Base-by-base conservation (phyloP, 345 rosid species). In the Syzygium aromaticum region DNA sequence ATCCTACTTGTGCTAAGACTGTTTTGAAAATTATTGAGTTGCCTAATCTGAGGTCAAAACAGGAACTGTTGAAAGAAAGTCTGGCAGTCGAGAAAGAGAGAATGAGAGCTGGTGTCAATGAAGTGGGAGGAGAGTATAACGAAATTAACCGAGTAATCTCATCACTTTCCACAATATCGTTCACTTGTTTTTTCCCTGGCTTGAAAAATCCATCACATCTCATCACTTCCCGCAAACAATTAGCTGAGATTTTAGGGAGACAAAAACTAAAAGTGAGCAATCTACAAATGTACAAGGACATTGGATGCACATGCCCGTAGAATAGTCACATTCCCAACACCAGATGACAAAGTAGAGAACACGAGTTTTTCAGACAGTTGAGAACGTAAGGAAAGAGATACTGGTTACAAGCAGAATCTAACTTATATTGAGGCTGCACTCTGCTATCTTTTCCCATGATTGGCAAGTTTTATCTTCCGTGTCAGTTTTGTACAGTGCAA, bases 391-490 rank as follows among this genome's bases (percentile, higher is more conserved):
- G 46, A 77, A 14, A 28, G 51, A 40, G 0, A 57, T 59, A 43
- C 46, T 53, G 63, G 86, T 73, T 19, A 73, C 80, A 73, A 86
- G 33, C 40, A 54, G 86, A 51, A 77, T 63, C 88, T 92, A 92
- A 88, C 84, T 89, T 88, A 92, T 87, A 86, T 16, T 87, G 85
- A 96, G 95, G 84, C 59, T 91, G 93, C 89, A 89, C 53, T 94
- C 97, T 19, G 92, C 94, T 82, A 97, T 89, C 93, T 88, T 93
- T 87, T 93, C 95, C 99, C 99, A 96, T 52, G 99, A 95, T 89
- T 91, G 90, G 63, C 93, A 90, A 88, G 94, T 93, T 51, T 88
- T 91, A 89, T 97, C 99, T 82, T 89, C 93, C 0, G 95, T 90
- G 90, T 93, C 94, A 2, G 98, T 95, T 90, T 93, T 95, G 93